These are phyloP conservation scores for Helotiales sp. DNA, from an alignment of 2,329 filamentous ascomycete species.

Conservation along the genomic window DNA sequence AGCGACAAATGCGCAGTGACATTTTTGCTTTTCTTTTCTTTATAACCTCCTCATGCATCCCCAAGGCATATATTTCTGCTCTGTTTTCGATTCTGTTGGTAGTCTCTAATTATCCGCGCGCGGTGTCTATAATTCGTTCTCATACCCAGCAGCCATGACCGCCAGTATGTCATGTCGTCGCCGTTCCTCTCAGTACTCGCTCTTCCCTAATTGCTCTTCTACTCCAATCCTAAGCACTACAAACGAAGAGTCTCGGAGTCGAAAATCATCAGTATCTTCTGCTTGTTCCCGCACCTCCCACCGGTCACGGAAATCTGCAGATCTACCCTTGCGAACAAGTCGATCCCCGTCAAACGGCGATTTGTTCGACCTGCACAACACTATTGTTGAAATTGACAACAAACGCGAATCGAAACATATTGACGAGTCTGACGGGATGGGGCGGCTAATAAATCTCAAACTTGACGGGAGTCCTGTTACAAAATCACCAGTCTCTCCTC, in stretches of 20 bases:
- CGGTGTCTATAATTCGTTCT: background rate
- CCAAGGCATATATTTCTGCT: conserved; percentile 13
- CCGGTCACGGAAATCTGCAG: background rate
- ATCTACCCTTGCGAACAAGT: background rate
- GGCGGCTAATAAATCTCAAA: conserved; percentile 24
- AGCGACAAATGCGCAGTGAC: conserved; percentile 4
- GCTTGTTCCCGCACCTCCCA: background rate
- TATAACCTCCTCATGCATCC: conserved; percentile 10
- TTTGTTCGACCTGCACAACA: conserved; percentile 4
- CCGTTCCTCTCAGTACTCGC: conserved; percentile 17
- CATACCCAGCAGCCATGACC: conserved; percentile 8
- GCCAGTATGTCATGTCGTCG: background rate
- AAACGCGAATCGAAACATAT: conserved; percentile 1
- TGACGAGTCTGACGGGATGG: conserved; percentile 18
- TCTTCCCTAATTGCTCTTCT: conserved; percentile 18
- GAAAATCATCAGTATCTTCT: background rate
- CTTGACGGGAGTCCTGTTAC: conserved; percentile 6
- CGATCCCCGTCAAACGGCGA: background rate
- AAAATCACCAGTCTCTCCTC: conserved; percentile 4
- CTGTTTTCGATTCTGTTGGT: conserved; percentile 11
- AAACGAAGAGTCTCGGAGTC: background rate
- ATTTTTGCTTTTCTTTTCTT: conserved; percentile 6
- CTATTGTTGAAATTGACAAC: conserved; percentile 2
- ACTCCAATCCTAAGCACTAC: conserved; percentile 1
- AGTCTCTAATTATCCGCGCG: conserved; percentile 2